phyloP scores from a whole-genome alignment of 176 grass and related monocot species.

The Otatea glauca region DNA sequence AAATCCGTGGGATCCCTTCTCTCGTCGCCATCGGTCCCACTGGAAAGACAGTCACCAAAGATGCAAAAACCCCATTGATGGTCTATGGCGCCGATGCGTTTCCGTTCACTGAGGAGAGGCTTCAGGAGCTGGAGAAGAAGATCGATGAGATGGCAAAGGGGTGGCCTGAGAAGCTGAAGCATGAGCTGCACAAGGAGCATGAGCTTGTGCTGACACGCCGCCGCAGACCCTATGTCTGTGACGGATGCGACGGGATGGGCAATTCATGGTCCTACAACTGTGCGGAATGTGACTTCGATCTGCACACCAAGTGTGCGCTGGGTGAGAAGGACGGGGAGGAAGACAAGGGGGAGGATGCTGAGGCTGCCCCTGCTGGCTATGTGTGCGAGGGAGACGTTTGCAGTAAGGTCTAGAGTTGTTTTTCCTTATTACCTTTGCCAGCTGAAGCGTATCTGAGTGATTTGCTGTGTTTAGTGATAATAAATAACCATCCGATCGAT shows the following conservation, averaged over 20 bases:
- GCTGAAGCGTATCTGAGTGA: conserved; percentile 15
- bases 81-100: conserved; percentile 71
- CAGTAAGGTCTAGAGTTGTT: conserved; percentile 50
- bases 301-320: conserved; percentile 71
- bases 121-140: conserved; percentile 59
- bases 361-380: conserved; percentile 45
- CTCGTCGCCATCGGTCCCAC: conserved; percentile 74
- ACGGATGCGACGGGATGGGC: conserved; percentile 46
- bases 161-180: conserved; percentile 79
- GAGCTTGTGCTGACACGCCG: conserved; percentile 63
- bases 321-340: conserved; percentile 24
- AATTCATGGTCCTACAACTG: conserved; percentile 64
- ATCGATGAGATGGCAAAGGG: conserved; percentile 58
- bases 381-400: conserved; percentile 67
- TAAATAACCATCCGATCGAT: conserved; percentile 32
- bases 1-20: conserved; percentile 59
- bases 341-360: conserved; percentile 11
- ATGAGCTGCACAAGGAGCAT: conserved; percentile 67
- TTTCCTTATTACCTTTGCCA: conserved; percentile 12
- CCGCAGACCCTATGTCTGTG: conserved; percentile 35
- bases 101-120: conserved; percentile 72
- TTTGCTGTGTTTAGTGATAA: conserved; percentile 16
- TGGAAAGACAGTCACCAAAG: conserved; percentile 60
- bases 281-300: conserved; percentile 58
- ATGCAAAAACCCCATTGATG: conserved; percentile 50